These are phyloP conservation scores for Eutypella sp. DNA, from an alignment of 2,329 filamentous ascomycete species.

Conservation along the genomic window DNA sequence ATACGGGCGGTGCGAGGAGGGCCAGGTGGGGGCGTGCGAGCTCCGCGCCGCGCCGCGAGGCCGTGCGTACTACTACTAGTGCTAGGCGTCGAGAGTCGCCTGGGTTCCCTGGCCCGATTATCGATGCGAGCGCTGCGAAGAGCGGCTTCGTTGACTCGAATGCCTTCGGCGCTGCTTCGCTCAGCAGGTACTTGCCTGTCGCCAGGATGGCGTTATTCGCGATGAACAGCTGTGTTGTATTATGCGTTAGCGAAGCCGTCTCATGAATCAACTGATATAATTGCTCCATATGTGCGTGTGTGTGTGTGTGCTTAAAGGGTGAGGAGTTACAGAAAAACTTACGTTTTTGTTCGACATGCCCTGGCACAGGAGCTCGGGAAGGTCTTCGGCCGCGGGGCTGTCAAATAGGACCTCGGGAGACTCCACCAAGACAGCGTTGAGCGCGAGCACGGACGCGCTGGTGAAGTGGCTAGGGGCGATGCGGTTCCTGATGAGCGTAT, in stretches of 20 bases:
- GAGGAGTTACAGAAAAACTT: conserved; percentile 31
- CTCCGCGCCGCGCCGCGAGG: conserved; percentile 74
- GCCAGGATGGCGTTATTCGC: conserved; percentile 85
- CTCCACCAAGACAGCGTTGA: conserved; percentile 86
- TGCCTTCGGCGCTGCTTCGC: conserved; percentile 58
- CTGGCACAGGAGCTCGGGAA: conserved; percentile 70
- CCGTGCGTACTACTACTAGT: conserved; percentile 81
- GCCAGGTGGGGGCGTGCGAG: conserved; percentile 76
- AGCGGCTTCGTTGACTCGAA: conserved; percentile 76
- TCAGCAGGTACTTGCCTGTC: conserved; percentile 82
- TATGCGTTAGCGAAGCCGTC: no score
- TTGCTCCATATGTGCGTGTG: no score
- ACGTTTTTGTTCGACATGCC: conserved; percentile 75
- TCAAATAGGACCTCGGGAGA: conserved; percentile 66
- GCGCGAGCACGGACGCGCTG: conserved; percentile 73
- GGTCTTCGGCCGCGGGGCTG: conserved; percentile 63
- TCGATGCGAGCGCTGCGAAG: conserved; percentile 69
- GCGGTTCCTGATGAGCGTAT: conserved; percentile 57
- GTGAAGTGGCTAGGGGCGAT: conserved; percentile 74
- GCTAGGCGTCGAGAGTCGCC: conserved; percentile 80
- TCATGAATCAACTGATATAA: no score
- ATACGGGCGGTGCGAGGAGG: conserved; percentile 76
- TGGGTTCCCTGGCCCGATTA: conserved; percentile 72
- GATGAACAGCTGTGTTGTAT: conserved; percentile 66
- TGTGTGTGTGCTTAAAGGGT: conserved; percentile 5